Conservation (phyloP, 306 rosid genomes). For the Astragalus membranaceus region DNA sequence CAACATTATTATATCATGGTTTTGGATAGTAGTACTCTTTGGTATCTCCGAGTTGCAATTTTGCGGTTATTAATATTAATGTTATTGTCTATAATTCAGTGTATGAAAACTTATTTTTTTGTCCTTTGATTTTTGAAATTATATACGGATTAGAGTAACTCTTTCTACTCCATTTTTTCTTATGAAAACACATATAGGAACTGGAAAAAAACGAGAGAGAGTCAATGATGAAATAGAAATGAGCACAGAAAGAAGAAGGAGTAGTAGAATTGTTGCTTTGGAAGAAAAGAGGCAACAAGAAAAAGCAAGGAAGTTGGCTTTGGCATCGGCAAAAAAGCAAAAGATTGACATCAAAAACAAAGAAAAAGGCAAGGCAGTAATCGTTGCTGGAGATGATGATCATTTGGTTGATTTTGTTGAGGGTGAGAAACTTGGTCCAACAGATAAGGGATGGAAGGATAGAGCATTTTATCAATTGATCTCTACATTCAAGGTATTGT, state of each 20-base stretch:
- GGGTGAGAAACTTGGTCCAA: neutral
- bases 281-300: conserved; percentile 16
- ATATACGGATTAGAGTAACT: no score
- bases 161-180: no score
- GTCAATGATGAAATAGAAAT: neutral
- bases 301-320: neutral
- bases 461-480: neutral
- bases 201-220: neutral
- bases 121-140: no score
- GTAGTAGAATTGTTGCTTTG: conserved; percentile 24
- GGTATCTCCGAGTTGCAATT: no score
- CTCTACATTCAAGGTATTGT: neutral
- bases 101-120: no score
- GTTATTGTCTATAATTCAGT: no score
- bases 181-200: no score
- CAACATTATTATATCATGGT: no score
- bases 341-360: neutral
- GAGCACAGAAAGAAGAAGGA: conserved; percentile 14
- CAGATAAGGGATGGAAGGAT: no score
- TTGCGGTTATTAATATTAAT: no score
- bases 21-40: no score
- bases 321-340: neutral
- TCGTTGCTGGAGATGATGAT: neutral
- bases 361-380: conserved; percentile 3
- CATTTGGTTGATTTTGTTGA: neutral